Percentiles rank a stretch among this genome's conserved stretches.
phyloP scores from a whole-genome alignment of 352 stramenopile species.

The Phytophthora capsici region DNA sequence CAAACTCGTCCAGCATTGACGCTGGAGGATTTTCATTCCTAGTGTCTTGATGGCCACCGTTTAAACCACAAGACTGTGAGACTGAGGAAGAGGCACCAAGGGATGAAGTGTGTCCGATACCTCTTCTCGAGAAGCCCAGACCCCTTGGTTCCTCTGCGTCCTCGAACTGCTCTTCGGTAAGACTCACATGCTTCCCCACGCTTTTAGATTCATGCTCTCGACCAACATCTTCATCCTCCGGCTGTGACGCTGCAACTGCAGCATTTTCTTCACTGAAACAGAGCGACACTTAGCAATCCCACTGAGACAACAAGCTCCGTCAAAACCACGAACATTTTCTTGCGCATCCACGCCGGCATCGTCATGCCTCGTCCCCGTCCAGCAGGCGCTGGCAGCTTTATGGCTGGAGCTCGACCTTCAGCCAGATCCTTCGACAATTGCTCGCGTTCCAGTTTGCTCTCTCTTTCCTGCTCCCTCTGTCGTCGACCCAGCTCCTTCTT shows the following conservation, averaged over 20 bases:
- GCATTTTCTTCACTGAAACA: slow-evolving; percentile 68
- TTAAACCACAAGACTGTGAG: not conserved
- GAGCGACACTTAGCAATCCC: slow-evolving; percentile 9
- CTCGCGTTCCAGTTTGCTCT: slow-evolving; percentile 73
- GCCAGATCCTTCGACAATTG: slow-evolving; percentile 75
- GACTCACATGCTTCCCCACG: not conserved
- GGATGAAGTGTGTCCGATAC: slow-evolving; percentile 34
- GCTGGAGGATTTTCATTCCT: slow-evolving; percentile 10
- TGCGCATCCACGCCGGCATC: slow-evolving; percentile 93
- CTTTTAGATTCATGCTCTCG: slow-evolving; percentile 4
- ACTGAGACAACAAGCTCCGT: not conserved
- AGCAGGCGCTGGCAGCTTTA: slow-evolving; percentile 54
- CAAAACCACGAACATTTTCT: slow-evolving; percentile 77
- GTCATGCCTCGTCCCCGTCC: slow-evolving; percentile 90
- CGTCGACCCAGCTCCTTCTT: slow-evolving; percentile 81
- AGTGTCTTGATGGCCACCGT: not conserved
- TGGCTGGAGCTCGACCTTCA: slow-evolving; percentile 62
- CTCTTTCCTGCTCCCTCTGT: slow-evolving; percentile 73
- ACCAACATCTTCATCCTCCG: slow-evolving; percentile 42
- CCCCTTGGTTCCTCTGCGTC: slow-evolving; percentile 46
- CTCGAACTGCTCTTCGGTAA: slow-evolving; percentile 59
- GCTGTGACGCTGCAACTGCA: slow-evolving; percentile 23
- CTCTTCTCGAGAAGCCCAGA: slow-evolving; percentile 38
- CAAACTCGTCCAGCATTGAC: slow-evolving; percentile 37
- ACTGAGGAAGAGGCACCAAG: not conserved